Evolutionary conservation across 1,139 yeast genomes (phyloP).

Genomic region (Candida glucosophila): DNA sequence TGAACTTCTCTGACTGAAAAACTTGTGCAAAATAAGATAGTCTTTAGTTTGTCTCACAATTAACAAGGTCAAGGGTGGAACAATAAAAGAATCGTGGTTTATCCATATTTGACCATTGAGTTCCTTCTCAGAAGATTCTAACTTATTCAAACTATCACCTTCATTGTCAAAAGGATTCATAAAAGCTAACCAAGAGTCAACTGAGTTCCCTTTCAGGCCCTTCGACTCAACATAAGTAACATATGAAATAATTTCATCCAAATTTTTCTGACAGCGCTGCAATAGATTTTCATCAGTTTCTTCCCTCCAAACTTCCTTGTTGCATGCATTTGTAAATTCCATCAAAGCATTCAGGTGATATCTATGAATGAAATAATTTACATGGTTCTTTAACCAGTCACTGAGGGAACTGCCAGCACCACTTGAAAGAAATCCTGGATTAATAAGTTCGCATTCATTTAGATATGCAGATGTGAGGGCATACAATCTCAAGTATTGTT

Average conservation of each 20-base stretch:
- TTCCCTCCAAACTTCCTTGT: conserved; percentile 77
- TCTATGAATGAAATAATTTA: conserved; percentile 49
- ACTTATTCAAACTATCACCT: conserved; percentile 5
- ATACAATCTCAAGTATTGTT: conserved; percentile 58
- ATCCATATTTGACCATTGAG: conserved; percentile 26
- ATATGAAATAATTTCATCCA: conserved; percentile 49
- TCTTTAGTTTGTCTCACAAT: conserved; percentile 34
- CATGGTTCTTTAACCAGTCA: conserved; percentile 60
- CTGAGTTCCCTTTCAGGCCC: conserved; percentile 18
- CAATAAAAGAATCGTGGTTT: conserved; percentile 27
- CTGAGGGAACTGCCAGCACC: conserved; percentile 44
- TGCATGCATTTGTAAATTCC: conserved; percentile 41
- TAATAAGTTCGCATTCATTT: conserved; percentile 76
- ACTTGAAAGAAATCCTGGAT: conserved; percentile 61
- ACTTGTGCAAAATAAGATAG: conserved; percentile 40
- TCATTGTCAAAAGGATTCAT: conserved; percentile 19
- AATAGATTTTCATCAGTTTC: conserved; percentile 23
- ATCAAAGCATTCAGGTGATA: conserved; percentile 47
- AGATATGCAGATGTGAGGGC: conserved; percentile 62
- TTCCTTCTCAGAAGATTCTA: conserved; percentile 1
- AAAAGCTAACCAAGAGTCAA: conserved; percentile 38
- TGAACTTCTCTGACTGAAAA: conserved; percentile 34
- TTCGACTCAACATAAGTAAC: conserved; percentile 33
- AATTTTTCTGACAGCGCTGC: conserved; percentile 36
- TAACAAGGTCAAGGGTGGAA: conserved; percentile 32